Evolutionary conservation across 2,329 filamentous ascomycete species (phyloP), one percentile per base, ranked within the genome.

Genomic region (Sphaerulina musiva): DNA sequence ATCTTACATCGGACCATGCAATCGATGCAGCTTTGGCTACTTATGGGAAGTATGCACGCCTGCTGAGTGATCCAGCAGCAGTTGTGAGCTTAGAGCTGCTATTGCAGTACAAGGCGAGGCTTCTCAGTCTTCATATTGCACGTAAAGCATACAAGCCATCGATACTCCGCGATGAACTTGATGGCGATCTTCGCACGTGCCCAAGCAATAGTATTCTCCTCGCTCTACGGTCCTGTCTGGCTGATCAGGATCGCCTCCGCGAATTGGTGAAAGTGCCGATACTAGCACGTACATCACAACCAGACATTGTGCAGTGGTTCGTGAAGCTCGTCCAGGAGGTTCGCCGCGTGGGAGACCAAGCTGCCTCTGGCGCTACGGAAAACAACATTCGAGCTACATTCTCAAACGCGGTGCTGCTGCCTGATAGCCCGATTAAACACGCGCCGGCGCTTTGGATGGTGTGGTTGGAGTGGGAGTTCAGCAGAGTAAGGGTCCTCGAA

Each of bases 131-230:
- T 57, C 84, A 95, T 68, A 76, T 84, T 39, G 78, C 75, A 2
- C 76, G 78, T 57, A 80, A 72, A 3, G 78, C 85, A 2, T 89
- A 87, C 70, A 84, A 84, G 49, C 85, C 88, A 4, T 73, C 77
- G 0, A 77, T 83, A 14, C 69, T 95, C 34, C 83, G 86, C 42
- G 71, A 78, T 6, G 74, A 84, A 10, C 72, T 95, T 0, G 71
- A 74, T 4, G 71, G 75, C 2, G 86, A 85, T 57, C 74, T 93
- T 20, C 62, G 64, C 0, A 67, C 73, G 6, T 95, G 90, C 67
- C 89, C 90, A 0, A 75, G 76, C 46, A 96, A 95, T 71, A 87
- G 83, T 1, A 76, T 89, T 5, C 85, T 96, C 57, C 77, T 95
- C 1, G 76, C 80, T 1, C 72, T 93, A 0, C 86, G 86, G 59